Evolutionary conservation across 202 grass and related monocot genomes (phyloP), one percentile per base, ranked within the genome.

Genomic region (Panicum virgatum): DNA sequence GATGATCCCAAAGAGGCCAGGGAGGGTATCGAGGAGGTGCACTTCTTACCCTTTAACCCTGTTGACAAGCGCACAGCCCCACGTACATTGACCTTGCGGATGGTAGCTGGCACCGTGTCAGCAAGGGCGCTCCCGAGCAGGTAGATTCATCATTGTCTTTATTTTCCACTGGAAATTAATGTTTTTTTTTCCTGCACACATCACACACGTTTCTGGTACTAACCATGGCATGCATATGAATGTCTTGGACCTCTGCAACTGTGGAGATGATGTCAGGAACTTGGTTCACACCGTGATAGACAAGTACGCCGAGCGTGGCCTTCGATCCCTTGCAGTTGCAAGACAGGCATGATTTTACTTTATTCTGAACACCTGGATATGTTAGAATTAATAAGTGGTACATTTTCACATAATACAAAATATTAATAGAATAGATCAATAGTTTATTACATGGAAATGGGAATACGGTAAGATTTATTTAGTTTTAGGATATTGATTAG

Each of bases 41-140:
- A 93, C 80, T 93, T 93, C 83, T 62, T 93, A 7, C 91, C 91
- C 12, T 93, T 93, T 73, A 93, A 93, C 60, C 91, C 91, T 30
- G 91, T 93, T 5, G 91, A 93, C 80, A 93, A 93, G 84, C 84
- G 91, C 54, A 93, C 91, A 15, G 91, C 91, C 60, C 91, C 42
- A 93, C 91, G 11, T 93, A 93, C 39, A 67, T 87, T 12, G 91
- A 93, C 58, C 20, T 38, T 0, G 30, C 66, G n/a, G 62, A 77
- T n/a, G 91, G 84, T 2, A 90, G 42, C 15, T 93, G 91, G 91
- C 84, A 90, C 44, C 87, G 91, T 64, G 87, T 58, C 40, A 90
- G 91, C 72, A 93, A 93, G 75, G 91, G 91, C 32, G 91, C 91
- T 44, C 91, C 91, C 0, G 91, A 93, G 72, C 91, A 93, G 78